phyloP scores from a whole-genome alignment of 2,329 filamentous ascomycete genomes.

The Sporothrix brasiliensis region DNA sequence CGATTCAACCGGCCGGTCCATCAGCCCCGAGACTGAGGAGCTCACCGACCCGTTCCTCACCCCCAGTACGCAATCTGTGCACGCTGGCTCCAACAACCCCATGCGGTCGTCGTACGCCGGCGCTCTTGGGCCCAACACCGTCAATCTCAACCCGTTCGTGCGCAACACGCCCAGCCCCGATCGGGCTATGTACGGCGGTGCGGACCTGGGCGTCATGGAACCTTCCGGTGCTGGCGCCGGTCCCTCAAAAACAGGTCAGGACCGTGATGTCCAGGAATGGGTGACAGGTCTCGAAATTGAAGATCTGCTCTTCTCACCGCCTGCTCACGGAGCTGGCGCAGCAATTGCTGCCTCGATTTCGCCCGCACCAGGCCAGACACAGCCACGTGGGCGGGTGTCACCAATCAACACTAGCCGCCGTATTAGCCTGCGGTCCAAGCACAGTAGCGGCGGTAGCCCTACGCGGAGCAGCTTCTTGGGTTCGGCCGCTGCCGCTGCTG shows the following conservation, averaged over 20 bases:
- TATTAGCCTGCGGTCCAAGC: constrained; percentile 42
- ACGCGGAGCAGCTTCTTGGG: constrained; percentile 32
- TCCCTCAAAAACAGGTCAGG: constrained; percentile 38
- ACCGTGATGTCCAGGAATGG: constrained; percentile 62
- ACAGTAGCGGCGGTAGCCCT: constrained; percentile 38
- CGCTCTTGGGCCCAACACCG: constrained; percentile 28
- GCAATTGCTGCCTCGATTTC: constrained; percentile 27
- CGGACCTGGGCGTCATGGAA: not conserved
- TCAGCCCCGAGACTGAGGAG: constrained; percentile 39
- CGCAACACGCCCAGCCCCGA: constrained; percentile 49
- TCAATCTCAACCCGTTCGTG: constrained; percentile 35
- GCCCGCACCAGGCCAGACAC: constrained; percentile 23
- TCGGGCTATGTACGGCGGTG: not conserved
- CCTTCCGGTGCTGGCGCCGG: constrained; percentile 26
- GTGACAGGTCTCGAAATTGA: constrained; percentile 59
- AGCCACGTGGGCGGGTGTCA: constrained; percentile 43
- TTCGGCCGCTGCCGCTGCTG: constrained; percentile 10
- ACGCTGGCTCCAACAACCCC: constrained; percentile 30
- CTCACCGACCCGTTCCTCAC: constrained; percentile 32
- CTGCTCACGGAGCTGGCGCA: constrained; percentile 29
- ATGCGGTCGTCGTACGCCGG: constrained; percentile 26
- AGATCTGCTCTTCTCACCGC: constrained; percentile 54
- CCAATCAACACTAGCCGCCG: constrained; percentile 43
- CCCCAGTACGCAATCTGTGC: constrained; percentile 24
- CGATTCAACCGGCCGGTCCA: constrained; percentile 22